These are phyloP conservation scores for Brassica nigra DNA, from an alignment of 345 rosid species.

Conservation along the genomic window DNA sequence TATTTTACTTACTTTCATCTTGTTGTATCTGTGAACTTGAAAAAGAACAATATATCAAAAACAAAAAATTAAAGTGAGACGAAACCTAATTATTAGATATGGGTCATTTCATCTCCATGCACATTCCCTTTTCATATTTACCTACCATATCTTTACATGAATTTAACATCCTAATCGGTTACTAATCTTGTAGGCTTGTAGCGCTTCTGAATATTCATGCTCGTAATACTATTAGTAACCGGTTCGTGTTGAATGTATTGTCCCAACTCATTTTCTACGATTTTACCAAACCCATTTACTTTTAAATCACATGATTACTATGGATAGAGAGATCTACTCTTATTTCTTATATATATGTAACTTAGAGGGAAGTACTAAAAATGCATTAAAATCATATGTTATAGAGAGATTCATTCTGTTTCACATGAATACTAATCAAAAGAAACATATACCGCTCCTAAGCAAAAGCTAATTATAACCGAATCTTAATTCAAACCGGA, in stretches of 20 bases:
- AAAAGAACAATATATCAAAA: conserved; percentile 24
- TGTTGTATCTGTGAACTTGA: conserved; percentile 43
- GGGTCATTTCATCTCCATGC: conserved; percentile 46
- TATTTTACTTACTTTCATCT: conserved; percentile 21
- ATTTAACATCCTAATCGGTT: conserved; percentile 23
- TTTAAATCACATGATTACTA: background rate
- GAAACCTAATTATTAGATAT: conserved; percentile 40
- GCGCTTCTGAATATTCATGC: conserved; percentile 2
- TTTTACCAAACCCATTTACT: background rate
- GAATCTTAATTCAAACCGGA: conserved; percentile 30
- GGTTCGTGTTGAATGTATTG: background rate
- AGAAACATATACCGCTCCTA: conserved; percentile 42
- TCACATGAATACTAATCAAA: conserved; percentile 37
- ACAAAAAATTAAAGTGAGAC: conserved; percentile 1
- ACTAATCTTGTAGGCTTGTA: background rate
- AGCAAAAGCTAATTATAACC: conserved; percentile 27
- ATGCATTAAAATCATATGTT: conserved; percentile 30
- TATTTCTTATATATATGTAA: background rate
- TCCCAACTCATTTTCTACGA: background rate
- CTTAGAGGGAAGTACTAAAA: background rate
- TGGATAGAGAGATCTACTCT: background rate
- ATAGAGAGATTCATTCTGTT: conserved; percentile 39
- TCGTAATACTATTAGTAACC: background rate
- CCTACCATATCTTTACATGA: background rate
- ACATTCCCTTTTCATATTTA: conserved; percentile 45